Conservation (phyloP, 2,329 filamentous ascomycete genomes). For the Neurospora sp. region DNA sequence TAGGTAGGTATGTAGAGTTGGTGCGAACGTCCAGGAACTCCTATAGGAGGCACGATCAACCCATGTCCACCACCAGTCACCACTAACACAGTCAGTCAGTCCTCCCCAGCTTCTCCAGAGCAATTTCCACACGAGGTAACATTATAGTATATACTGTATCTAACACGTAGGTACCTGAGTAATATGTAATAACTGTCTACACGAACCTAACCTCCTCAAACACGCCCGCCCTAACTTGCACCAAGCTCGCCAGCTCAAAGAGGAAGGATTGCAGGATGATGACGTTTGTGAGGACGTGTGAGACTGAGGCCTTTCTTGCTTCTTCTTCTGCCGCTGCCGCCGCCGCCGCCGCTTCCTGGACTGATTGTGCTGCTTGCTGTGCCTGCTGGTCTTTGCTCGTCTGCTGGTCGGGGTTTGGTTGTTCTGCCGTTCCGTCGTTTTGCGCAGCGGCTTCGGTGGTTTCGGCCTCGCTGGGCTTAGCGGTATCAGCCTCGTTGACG, state of each 20-base stretch:
- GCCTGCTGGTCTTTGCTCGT: conserved; percentile 4
- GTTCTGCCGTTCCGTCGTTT: background rate
- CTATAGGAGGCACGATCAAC: too few species aligned
- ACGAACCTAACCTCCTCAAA: conserved; percentile 65
- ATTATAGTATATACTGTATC: background rate
- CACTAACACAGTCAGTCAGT: too few species aligned
- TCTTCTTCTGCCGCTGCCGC: background rate
- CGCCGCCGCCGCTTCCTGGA: background rate
- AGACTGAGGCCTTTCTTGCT: conserved; percentile 49
- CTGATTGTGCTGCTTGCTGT: conserved; percentile 9
- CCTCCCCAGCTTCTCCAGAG: background rate
- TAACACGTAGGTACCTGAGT: background rate
- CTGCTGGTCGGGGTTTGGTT: background rate
- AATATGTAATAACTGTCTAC: background rate
- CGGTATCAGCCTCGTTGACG: background rate
- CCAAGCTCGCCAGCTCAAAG: conserved; percentile 62
- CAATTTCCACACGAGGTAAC: background rate
- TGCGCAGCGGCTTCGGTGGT: background rate
- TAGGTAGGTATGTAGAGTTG: too few species aligned
- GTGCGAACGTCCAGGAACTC: too few species aligned
- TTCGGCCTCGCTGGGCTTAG: background rate
- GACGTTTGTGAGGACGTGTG: conserved; percentile 70
- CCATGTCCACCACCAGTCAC: too few species aligned
- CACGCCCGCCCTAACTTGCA: conserved; percentile 63
- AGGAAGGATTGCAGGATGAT: conserved; percentile 73